Evolutionary conservation across 495 filamentous ascomycete species (phyloP).

Genomic region (Margaritispora aquatica): DNA sequence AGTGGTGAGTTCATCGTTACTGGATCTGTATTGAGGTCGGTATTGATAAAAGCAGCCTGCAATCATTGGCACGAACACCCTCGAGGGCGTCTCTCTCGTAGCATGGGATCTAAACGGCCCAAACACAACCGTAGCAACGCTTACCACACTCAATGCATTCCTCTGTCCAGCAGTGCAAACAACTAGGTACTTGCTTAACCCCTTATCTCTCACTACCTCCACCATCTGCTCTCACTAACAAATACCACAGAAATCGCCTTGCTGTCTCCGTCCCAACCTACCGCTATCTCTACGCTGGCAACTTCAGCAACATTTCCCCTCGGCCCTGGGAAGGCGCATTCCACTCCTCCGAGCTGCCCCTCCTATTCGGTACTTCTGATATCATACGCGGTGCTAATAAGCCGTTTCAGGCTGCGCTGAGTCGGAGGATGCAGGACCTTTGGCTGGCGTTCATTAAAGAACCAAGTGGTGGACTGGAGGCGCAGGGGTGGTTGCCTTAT

Average conservation of each 20-base stretch:
- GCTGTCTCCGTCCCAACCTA: constrained; percentile 32
- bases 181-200: background rate
- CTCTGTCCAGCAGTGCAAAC: constrained; percentile 12
- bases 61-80: constrained; percentile 35
- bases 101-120: constrained; percentile 19
- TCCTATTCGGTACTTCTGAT: constrained; percentile 38
- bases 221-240: constrained; percentile 34
- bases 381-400: constrained; percentile 25
- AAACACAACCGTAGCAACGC: constrained; percentile 28
- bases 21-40: too few relatives aligned
- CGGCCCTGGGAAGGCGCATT: constrained; percentile 37
- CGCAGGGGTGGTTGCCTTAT: background rate
- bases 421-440: constrained; percentile 35
- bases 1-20: constrained; percentile 12
- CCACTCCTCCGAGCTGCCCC: constrained; percentile 36
- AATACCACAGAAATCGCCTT: constrained; percentile 8
- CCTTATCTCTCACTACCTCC: constrained; percentile 27
- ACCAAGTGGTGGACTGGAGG: background rate
- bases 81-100: constrained; percentile 34
- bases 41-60: constrained; percentile 26
- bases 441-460: background rate
- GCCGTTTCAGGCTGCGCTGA: constrained; percentile 30
- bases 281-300: constrained; percentile 45
- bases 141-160: constrained; percentile 3
- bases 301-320: constrained; percentile 56